Evolutionary conservation across 108 stramenopile genomes (phyloP).

Genomic region (Nitzschia inconspicua): DNA sequence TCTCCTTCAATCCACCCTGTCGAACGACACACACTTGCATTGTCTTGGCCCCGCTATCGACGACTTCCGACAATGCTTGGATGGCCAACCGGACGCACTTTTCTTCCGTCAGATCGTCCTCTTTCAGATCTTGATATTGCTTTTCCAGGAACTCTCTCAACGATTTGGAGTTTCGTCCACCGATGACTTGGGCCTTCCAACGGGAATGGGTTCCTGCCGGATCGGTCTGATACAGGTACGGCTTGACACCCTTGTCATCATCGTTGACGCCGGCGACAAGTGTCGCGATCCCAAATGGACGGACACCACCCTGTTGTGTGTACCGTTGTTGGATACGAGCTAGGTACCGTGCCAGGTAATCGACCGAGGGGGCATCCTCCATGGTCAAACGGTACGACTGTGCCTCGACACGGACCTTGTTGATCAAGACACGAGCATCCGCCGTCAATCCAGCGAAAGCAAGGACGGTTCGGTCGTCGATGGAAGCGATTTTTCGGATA

Average conservation of each 20-base stretch:
- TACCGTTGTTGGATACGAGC: constrained; percentile 98
- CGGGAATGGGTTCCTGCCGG: constrained; percentile 97
- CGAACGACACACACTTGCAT: constrained; percentile 93
- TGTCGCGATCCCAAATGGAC: constrained; percentile 98
- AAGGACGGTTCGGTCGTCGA: constrained; percentile 94
- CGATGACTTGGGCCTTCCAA: constrained; percentile 99
- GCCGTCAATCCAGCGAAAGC: constrained; percentile 99
- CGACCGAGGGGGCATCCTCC: constrained; percentile 97
- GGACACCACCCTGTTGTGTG: constrained; percentile 98
- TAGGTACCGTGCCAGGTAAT: constrained; percentile 97
- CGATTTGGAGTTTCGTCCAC: constrained; percentile 93
- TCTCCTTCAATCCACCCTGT: constrained; percentile 61
- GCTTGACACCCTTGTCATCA: constrained; percentile 49
- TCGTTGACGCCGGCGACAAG: constrained; percentile 85
- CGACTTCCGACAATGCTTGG: constrained; percentile 97
- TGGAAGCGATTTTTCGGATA: constrained; percentile 95
- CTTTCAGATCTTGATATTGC: constrained; percentile 62
- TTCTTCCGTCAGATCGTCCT: constrained; percentile 78
- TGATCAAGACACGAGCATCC: constrained; percentile 97
- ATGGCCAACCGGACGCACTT: constrained; percentile 88
- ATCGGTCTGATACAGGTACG: constrained; percentile 94
- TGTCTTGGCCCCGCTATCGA: constrained; percentile 97
- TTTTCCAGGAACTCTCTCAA: constrained; percentile 98
- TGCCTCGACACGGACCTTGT: constrained; percentile 92
- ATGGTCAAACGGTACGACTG: constrained; percentile 98